These are phyloP conservation scores for Agrocybe chaxingu DNA, from an alignment of 768 basidiomycete species.

Conservation along the genomic window DNA sequence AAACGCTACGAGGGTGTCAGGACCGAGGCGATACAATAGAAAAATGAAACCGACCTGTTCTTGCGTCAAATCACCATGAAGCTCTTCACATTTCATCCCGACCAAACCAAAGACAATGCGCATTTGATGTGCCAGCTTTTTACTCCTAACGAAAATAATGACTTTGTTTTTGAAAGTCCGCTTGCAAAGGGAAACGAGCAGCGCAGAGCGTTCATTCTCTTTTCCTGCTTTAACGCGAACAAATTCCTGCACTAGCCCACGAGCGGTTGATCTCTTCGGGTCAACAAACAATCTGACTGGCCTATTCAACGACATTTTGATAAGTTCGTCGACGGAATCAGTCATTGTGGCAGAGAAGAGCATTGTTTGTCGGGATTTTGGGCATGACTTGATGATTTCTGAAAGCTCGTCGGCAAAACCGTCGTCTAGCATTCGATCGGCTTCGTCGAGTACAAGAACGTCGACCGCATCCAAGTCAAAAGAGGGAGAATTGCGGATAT, in stretches of 20 bases:
- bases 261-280: conserved; percentile 84
- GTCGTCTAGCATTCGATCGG: conserved; percentile 94
- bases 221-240: conserved; percentile 84
- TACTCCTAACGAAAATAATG: conserved; percentile 94
- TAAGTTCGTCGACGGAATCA: conserved; percentile 90
- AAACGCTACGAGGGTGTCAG: conserved; percentile 59
- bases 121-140: conserved; percentile 97
- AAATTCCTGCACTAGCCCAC: conserved; percentile 89
- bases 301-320: conserved; percentile 88
- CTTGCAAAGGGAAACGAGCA: conserved; percentile 83
- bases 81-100: conserved; percentile 86
- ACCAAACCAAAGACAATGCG: conserved; percentile 87
- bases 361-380: conserved; percentile 91
- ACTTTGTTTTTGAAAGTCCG: conserved; percentile 80
- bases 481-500: conserved; percentile 90
- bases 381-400: conserved; percentile 92
- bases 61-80: conserved; percentile 95
- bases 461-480: conserved; percentile 93
- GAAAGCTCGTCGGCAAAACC: conserved; percentile 93
- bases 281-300: conserved; percentile 96
- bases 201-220: conserved; percentile 70
- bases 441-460: conserved; percentile 93
- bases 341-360: conserved; percentile 99
- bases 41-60: conserved; percentile 68
- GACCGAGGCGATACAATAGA: neutral